Conservation (phyloP, 2,329 filamentous ascomycete species). For the Monilinia fructicola region DNA sequence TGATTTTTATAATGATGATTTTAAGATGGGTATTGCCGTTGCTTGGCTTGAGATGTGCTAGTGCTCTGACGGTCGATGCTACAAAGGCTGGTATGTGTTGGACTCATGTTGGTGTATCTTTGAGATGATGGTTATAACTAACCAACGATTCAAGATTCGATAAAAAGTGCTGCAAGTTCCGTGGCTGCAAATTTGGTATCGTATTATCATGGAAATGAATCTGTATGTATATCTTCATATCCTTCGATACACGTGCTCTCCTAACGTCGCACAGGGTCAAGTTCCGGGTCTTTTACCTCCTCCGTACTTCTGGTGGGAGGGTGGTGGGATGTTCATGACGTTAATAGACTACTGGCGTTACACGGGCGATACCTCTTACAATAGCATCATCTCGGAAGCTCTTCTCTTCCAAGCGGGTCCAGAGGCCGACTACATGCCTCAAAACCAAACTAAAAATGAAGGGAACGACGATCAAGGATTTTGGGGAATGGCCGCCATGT, state of each 20-base stretch:
- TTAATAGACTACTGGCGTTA: slow-evolving; percentile 84
- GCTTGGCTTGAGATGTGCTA: slow-evolving; percentile 25
- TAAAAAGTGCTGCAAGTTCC: slow-evolving; percentile 41
- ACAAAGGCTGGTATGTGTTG: slow-evolving; percentile 32
- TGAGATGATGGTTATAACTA: background rate
- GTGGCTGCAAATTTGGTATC: slow-evolving; percentile 50
- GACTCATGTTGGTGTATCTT: background rate
- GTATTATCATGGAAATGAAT: slow-evolving; percentile 53
- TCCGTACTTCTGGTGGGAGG: slow-evolving; percentile 57
- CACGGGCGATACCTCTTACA: slow-evolving; percentile 71
- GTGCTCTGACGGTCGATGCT: slow-evolving; percentile 34
- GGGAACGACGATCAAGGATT: slow-evolving; percentile 76
- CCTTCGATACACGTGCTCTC: slow-evolving; percentile 43
- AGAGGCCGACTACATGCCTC: slow-evolving; percentile 73
- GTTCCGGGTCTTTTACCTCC: slow-evolving; percentile 50
- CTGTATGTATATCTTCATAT: slow-evolving; percentile 38
- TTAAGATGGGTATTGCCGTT: slow-evolving; percentile 32
- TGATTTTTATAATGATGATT: slow-evolving; percentile 31
- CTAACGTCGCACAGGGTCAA: slow-evolving; percentile 50
- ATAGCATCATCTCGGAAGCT: slow-evolving; percentile 58
- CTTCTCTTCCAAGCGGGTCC: slow-evolving; percentile 72
- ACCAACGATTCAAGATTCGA: slow-evolving; percentile 35
- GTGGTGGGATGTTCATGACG: slow-evolving; percentile 71
- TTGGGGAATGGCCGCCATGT: slow-evolving; percentile 70
- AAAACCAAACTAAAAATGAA: slow-evolving; percentile 58